Evolutionary conservation across 306 rosid species (phyloP).

Genomic region (Crataegus laevigata): DNA sequence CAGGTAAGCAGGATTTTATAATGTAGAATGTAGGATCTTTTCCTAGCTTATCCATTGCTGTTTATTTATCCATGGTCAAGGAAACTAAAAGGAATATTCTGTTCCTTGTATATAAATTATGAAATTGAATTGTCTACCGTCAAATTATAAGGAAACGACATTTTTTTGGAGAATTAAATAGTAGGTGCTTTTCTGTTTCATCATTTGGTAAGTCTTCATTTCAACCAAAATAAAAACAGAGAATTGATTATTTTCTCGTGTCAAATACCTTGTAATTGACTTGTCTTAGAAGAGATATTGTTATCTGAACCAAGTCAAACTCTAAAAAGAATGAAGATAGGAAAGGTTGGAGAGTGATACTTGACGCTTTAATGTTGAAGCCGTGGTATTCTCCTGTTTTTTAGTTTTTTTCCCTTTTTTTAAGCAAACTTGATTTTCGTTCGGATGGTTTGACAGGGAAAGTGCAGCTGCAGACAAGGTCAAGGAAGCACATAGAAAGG

Average conservation of each 20-base stretch:
- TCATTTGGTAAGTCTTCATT: too few relatives aligned
- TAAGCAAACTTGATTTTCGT: background rate
- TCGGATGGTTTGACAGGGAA: constrained; percentile 39
- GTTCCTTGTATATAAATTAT: background rate
- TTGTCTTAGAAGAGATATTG: background rate
- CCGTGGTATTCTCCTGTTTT: background rate
- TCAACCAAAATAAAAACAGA: background rate
- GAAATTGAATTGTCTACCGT: background rate
- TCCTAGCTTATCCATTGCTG: background rate
- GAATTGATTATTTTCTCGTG: background rate
- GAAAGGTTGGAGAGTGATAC: background rate
- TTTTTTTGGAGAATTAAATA: background rate
- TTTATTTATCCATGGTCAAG: background rate
- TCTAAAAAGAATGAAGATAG: background rate
- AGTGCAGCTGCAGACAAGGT: constrained; percentile 51
- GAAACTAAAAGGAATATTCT: background rate
- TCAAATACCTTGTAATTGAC: background rate
- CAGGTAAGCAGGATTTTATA: constrained; percentile 33
- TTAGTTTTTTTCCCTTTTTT: too few relatives aligned
- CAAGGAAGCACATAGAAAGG: constrained; percentile 69
- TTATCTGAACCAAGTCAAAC: background rate
- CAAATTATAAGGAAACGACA: background rate
- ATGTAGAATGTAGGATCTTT: background rate
- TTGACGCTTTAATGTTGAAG: background rate
- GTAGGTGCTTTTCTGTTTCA: background rate